Evolutionary conservation across 352 stramenopile genomes (phyloP), one percentile per base, ranked within the genome.

Genomic region (Globisporangium viniferum): DNA sequence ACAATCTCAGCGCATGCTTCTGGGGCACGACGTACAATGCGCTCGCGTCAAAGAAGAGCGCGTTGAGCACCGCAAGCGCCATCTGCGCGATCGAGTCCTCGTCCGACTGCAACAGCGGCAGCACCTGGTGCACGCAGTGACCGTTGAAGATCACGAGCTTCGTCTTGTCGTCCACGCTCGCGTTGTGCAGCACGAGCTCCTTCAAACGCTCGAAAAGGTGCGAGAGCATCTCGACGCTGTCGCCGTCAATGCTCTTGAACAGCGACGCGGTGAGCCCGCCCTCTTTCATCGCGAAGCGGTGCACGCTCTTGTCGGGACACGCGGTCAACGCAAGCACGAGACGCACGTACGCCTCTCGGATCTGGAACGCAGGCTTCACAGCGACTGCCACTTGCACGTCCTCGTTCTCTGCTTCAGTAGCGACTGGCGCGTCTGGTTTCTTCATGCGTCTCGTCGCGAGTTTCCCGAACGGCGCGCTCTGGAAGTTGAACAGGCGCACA

Each of bases 401-500:
- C 5, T 67, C 55, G 10, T 66, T 66, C 0, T 65, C 61, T 1
- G 56, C 54, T 0, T 73, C 61, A 18, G 2, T 51, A 36, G 53
- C 57, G 3, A 68, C 67, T 27, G 62, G 62, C 2, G 66, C 15
- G 7, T 82, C 72, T 1, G 68, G 56, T n/a, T 81, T 84, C 72
- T 94, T 94, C 68, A 86, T 77, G 53, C 86, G 78, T 20, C 87
- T 76, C 15, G 67, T 72, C 0, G 81, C 73, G 24, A 96, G 70
- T 71, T 90, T 91, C 27, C 66, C 71, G 27, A 94, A 94, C 24
- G 78, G 67, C 15, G 73, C 57, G 58, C 79, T 82, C 71, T 92
- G 84, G 56, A 96, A 90, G 59, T 93, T 86, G 60, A 94, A 94
- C 6, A 94, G 69, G 1, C 88, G 78, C 55, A 96, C 86, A 9